Conservation (phyloP, 2,329 filamentous ascomycete genomes). For the Helminthosporium solani region DNA sequence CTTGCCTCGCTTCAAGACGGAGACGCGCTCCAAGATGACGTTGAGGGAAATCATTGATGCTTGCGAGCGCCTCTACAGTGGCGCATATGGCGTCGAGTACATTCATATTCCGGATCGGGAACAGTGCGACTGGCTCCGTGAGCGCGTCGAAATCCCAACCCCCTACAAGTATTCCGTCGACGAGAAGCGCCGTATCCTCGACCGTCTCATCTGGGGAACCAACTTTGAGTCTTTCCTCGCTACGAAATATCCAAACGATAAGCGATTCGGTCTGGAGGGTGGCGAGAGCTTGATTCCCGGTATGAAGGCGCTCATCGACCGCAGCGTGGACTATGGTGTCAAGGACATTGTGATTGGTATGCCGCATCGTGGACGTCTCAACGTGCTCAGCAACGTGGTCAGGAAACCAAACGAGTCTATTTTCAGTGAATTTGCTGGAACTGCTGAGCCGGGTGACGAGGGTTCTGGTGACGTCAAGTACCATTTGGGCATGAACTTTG, state of each 20-base stretch:
- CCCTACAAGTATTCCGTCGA: constrained; percentile 98
- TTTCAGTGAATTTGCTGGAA: constrained; percentile 96
- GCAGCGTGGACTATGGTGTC: constrained; percentile 95
- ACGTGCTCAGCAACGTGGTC: constrained; percentile 97
- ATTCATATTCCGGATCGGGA: constrained; percentile 97
- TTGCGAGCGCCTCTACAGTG: constrained; percentile 95
- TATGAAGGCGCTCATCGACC: constrained; percentile 99
- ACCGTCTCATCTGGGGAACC: constrained; percentile 97
- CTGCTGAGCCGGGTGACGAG: constrained; percentile 83
- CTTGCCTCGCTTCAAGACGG: constrained; percentile 86
- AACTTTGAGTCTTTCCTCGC: constrained; percentile 95
- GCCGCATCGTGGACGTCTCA: constrained; percentile 97
- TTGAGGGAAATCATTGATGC: constrained; percentile 89
- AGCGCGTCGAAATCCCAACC: constrained; percentile 88
- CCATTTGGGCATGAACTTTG: constrained; percentile 99
- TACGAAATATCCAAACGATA: constrained; percentile 99
- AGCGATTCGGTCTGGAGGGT: constrained; percentile 97
- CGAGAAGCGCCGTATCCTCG: constrained; percentile 96
- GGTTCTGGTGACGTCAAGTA: constrained; percentile 99
- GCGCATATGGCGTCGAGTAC: constrained; percentile 96
- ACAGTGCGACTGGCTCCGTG: constrained; percentile 97
- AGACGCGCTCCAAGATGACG: constrained; percentile 91
- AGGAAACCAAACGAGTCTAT: constrained; percentile 99
- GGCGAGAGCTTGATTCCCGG: constrained; percentile 95
- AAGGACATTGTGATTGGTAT: constrained; percentile 99